Base-by-base conservation (phyloP, 78 protist species). In the Dictyostelium firmibasis region DNA sequence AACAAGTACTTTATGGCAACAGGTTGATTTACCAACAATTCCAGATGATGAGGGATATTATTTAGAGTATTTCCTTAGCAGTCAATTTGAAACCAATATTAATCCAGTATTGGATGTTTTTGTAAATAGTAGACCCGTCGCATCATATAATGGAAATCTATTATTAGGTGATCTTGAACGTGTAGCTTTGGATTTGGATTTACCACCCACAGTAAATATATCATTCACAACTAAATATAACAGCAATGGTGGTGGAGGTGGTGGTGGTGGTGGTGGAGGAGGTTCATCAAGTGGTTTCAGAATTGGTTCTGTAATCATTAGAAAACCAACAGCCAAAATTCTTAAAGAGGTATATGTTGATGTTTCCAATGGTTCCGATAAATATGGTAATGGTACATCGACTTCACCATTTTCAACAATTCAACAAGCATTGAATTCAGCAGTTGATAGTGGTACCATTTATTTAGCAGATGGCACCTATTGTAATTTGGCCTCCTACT, bases 321-420 rank as follows among this genome's bases (percentile, higher is more conserved):
- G 67, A 79, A 38, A 27, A 27, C 38, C n/a, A 79, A 7, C 64
- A 25, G 1, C 35, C 0, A 44, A 1, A 36, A 4, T 14, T 29
- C 10, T 7, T 27, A 4, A 25, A 13, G 36, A 57, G 16, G 16
- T 87, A 1, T 87, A 87, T 64, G 93, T 87, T 5, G 77, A 57
- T 29, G 76, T 87, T 27, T 38, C 5, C 23, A 78, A 57, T 1
- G 93, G 93, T 14, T 87, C 93, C 0, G 93, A 87, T 43, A n/a
- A 29, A 25, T 3, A 20, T 14, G 85, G 85, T 11, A 62, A 35
- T n/a, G 93, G 93, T 13, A 33, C 85, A 2, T 14, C 31, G 0
- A 4, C 7, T 8, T 1, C 35, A 9, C 93, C 93, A 10, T 87
- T 47, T 33, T 72, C 53, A 11, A 76, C 93, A n/a, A 11, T 87